A percentile compares a stretch with the other conserved stretches of the same genome.
phyloP scores from a whole-genome alignment of 2,329 filamentous ascomycete species.

The Colletotrichum graminicola region DNA sequence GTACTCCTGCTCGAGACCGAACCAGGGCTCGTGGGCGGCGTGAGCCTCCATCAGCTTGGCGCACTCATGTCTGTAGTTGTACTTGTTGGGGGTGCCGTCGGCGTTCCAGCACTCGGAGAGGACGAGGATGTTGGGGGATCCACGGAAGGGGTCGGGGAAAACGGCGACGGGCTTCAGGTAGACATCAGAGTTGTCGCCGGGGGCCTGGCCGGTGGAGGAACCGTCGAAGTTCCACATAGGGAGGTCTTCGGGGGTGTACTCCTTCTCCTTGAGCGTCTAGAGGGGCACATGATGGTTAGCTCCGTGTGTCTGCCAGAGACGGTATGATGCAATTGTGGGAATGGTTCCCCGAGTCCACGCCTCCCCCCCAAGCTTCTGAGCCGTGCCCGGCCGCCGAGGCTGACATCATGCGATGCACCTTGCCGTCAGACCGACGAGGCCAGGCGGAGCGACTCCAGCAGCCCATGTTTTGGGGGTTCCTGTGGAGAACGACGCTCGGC shows the following conservation, averaged over 20 bases:
- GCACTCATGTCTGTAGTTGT: slow-evolving; percentile 96
- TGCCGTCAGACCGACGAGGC: slow-evolving; percentile 37
- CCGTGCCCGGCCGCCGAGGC: slow-evolving; percentile 20
- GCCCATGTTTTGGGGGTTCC: slow-evolving; percentile 1
- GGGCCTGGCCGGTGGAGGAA: slow-evolving; percentile 91
- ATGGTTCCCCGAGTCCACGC: background rate
- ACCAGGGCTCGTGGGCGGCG: slow-evolving; percentile 89
- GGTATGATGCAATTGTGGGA: slow-evolving; percentile 13
- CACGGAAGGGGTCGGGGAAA: slow-evolving; percentile 93
- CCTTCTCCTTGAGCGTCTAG: slow-evolving; percentile 64
- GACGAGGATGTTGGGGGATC: slow-evolving; percentile 91
- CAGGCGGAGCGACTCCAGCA: slow-evolving; percentile 29
- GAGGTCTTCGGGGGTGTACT: slow-evolving; percentile 64
- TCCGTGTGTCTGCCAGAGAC: background rate
- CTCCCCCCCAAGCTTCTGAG: slow-evolving; percentile 6
- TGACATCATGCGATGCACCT: slow-evolving; percentile 35
- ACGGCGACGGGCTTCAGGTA: slow-evolving; percentile 92
- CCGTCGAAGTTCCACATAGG: slow-evolving; percentile 73
- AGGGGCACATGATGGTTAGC: slow-evolving; percentile 41
- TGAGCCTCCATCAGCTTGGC: slow-evolving; percentile 91
- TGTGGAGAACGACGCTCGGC: slow-evolving; percentile 20
- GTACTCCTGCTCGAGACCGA: slow-evolving; percentile 92
- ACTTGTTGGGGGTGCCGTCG: slow-evolving; percentile 97
- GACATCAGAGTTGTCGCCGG: slow-evolving; percentile 96
- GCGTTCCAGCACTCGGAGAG: slow-evolving; percentile 95